phyloP scores from a whole-genome alignment of 495 filamentous ascomycete species.

The Extremus antarcticus region DNA sequence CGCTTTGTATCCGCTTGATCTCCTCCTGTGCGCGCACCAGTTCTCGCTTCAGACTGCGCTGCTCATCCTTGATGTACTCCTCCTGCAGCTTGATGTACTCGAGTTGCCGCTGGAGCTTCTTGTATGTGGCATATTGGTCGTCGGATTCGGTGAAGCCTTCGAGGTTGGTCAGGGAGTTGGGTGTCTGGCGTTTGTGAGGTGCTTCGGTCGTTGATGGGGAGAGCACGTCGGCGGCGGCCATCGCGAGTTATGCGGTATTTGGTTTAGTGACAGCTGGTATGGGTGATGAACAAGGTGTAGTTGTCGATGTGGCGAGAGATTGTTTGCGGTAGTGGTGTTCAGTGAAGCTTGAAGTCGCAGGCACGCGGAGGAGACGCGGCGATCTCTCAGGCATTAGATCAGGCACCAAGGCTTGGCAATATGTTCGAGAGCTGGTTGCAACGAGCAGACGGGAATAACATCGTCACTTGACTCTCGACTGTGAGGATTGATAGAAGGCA shows the following conservation, averaged over 20 bases:
- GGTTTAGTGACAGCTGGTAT: not conserved
- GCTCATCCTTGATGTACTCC: conserved; percentile 99
- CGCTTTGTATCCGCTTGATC: conserved; percentile 98
- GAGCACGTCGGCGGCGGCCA: conserved; percentile 66
- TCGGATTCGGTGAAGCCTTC: conserved; percentile 74
- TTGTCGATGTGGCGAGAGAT: not conserved
- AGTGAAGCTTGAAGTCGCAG: not conserved
- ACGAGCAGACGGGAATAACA: too few relatives aligned
- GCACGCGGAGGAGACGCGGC: not conserved
- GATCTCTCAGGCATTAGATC: not conserved
- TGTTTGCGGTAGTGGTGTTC: not conserved
- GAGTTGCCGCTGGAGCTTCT: conserved; percentile 88
- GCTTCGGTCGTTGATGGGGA: conserved; percentile 61
- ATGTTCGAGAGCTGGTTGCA: too few relatives aligned
- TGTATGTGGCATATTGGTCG: conserved; percentile 90
- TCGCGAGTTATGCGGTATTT: not conserved
- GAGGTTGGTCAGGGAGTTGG: conserved; percentile 74
- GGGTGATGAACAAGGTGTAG: not conserved
- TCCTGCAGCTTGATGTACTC: conserved; percentile 97
- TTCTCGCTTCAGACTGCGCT: conserved; percentile 93
- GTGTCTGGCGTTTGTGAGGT: conserved; percentile 64
- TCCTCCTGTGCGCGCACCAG: conserved; percentile 96
- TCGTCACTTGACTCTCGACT: too few relatives aligned
- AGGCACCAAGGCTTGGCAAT: not conserved
- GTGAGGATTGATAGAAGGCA: too few relatives aligned